phyloP scores from a whole-genome alignment of 768 basidiomycete genomes.

The Boletus subcaerulescens region DNA sequence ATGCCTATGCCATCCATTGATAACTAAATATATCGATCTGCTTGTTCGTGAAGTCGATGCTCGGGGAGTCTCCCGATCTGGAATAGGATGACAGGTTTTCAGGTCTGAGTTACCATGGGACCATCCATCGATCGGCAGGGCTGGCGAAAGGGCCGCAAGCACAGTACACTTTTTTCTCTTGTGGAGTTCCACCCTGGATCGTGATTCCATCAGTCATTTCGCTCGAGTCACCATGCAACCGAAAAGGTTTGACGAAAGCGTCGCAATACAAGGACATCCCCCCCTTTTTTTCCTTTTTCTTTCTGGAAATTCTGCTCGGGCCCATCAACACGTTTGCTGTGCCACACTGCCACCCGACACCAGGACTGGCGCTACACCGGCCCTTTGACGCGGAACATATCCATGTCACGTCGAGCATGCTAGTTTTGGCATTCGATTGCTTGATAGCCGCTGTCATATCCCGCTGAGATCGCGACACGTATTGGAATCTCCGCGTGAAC shows the following conservation, averaged over 20 bases:
- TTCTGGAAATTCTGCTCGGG: neutral
- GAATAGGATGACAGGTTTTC: neutral
- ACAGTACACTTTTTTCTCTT: neutral
- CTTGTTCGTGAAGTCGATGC: no score
- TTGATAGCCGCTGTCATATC: neutral
- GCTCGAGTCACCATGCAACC: neutral
- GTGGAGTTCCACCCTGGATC: neutral
- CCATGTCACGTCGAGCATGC: neutral
- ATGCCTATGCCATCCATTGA: neutral
- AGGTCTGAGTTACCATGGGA: conserved; percentile 1
- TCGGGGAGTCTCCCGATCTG: no score
- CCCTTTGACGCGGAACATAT: conserved; percentile 1
- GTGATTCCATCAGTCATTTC: conserved; percentile 4
- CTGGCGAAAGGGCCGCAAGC: neutral
- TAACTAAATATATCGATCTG: neutral
- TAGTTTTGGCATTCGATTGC: neutral
- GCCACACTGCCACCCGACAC: neutral
- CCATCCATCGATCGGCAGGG: neutral
- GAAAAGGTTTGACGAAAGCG: neutral
- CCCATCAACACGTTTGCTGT: conserved; percentile 15
- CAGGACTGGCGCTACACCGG: neutral
- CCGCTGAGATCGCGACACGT: neutral
- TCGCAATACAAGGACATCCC: neutral
- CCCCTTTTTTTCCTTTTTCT: no score
- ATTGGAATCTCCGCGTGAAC: neutral